These are phyloP conservation scores for Pharnaceum exiguum DNA, from an alignment of 148 eudicot genomes.

Conservation along the genomic window DNA sequence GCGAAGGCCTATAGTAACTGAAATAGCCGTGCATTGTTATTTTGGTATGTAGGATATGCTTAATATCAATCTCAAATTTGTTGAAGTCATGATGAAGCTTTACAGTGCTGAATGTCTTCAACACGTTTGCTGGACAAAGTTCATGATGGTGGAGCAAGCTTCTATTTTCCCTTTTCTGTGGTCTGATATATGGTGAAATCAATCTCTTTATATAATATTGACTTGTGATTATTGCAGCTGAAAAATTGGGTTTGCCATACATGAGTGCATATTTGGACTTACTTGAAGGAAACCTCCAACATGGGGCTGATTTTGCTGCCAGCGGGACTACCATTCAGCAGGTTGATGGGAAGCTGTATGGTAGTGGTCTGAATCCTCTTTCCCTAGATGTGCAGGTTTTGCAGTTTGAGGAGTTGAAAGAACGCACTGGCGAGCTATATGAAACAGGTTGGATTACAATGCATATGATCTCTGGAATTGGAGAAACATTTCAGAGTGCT, in stretches of 20 bases:
- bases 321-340: slow-evolving; percentile 82
- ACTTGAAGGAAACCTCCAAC: slow-evolving; percentile 71
- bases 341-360: slow-evolving; percentile 54
- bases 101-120: too few species aligned
- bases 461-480: neutral
- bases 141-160: neutral
- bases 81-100: neutral
- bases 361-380: slow-evolving; percentile 71
- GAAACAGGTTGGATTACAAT: slow-evolving; percentile 19
- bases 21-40: too few species aligned
- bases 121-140: too few species aligned
- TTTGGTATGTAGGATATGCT: too few species aligned
- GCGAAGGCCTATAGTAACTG: too few species aligned
- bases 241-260: slow-evolving; percentile 54
- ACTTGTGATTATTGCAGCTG: slow-evolving; percentile 36
- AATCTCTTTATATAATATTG: neutral
- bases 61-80: too few species aligned
- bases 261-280: slow-evolving; percentile 75
- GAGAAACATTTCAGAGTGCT: neutral
- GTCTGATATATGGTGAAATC: neutral
- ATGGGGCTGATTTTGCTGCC: slow-evolving; percentile 92
- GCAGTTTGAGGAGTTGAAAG: slow-evolving; percentile 62
- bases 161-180: neutral
- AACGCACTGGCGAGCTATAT: slow-evolving; percentile 31
- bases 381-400: slow-evolving; percentile 65